A percentile compares a stretch with the other conserved stretches of the same genome.
These are phyloP conservation scores for Mycena filopes DNA, from an alignment of 768 basidiomycete species.

Conservation along the genomic window DNA sequence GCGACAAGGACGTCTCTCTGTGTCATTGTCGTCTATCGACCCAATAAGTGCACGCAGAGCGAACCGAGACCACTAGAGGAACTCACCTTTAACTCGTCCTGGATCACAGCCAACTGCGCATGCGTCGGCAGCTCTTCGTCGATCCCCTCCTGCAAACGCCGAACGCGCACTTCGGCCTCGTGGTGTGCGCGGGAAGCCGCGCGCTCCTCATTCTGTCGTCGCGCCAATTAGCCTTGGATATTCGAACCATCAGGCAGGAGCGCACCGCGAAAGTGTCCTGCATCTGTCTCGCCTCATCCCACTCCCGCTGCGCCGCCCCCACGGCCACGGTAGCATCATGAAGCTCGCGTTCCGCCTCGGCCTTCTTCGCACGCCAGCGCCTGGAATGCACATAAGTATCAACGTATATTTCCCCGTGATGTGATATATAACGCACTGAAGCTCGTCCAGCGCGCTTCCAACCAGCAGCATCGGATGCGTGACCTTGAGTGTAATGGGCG, in stretches of 20 bases:
- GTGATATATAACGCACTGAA: too few species aligned
- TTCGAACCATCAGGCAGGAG: constrained; percentile 7
- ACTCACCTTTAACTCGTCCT: constrained; percentile 64
- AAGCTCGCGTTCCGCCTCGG: constrained; percentile 51
- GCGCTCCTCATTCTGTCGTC: constrained; percentile 42
- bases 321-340: constrained; percentile 40
- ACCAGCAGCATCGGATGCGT: constrained; percentile 29
- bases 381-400: constrained; percentile 50
- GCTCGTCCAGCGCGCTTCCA: constrained; percentile 18
- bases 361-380: constrained; percentile 54
- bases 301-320: constrained; percentile 42
- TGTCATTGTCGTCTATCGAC: constrained; percentile 63
- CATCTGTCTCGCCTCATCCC: constrained; percentile 40
- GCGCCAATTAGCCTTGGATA: constrained; percentile 39
- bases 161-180: constrained; percentile 48
- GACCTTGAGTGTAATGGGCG: constrained; percentile 2
- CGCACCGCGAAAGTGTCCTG: constrained; percentile 49
- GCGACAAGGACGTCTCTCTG: constrained; percentile 53
- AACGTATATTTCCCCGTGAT: too few species aligned
- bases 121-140: constrained; percentile 78
- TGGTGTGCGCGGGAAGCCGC: constrained; percentile 38
- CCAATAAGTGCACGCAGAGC: constrained; percentile 38
- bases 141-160: constrained; percentile 63
- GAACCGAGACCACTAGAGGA: background rate
- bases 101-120: constrained; percentile 67